Conservation (phyloP, 768 basidiomycete species). For the Suillus brevipes region DNA sequence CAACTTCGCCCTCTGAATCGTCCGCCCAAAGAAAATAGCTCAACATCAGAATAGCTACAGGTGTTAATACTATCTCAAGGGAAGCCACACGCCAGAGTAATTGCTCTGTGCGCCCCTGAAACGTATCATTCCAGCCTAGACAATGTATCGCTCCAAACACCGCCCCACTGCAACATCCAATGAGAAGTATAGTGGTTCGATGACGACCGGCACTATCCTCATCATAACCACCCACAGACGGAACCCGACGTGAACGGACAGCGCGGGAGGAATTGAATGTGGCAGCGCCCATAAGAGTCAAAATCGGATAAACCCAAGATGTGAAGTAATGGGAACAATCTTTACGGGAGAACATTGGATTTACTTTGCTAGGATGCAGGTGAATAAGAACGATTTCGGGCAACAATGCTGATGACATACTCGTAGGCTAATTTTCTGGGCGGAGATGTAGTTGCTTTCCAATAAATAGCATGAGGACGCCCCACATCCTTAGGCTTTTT, state of each 20-base stretch:
- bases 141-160: conserved; percentile 31
- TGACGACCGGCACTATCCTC: background rate
- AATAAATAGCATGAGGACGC: background rate
- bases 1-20: background rate
- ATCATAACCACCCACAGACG: background rate
- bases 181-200: background rate
- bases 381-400: background rate
- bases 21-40: too few relatives aligned
- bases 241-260: background rate
- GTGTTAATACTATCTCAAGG: conserved; percentile 11
- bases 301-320: background rate
- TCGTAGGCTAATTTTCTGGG: background rate
- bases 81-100: conserved; percentile 24
- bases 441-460: background rate
- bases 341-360: background rate
- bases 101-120: conserved; percentile 19
- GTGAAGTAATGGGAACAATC: background rate
- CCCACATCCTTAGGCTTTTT: conserved; percentile 38
- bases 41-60: background rate
- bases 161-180: conserved; percentile 8
- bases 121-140: conserved; percentile 22
- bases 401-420: background rate
- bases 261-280: background rate
- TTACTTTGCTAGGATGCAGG: background rate
- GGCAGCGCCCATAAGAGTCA: background rate